Evolutionary conservation across 2,329 filamentous ascomycete genomes (phyloP), one percentile per base, ranked within the genome.

Genomic region (Fusarium goolgardi): DNA sequence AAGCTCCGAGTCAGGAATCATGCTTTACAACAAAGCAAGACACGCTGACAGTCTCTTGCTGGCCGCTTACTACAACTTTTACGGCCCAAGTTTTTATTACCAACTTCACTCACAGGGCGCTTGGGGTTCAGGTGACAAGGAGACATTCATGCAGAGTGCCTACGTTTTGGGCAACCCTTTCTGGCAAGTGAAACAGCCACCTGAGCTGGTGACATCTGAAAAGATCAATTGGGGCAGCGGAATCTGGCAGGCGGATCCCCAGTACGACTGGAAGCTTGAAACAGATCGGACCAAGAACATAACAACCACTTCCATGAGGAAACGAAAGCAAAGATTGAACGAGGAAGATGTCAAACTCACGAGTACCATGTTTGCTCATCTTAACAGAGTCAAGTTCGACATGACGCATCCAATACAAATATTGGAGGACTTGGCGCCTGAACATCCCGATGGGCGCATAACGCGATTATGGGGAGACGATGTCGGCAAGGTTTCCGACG

Each of bases 81-180:
- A 73, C 3, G 69, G 71, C 0, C 63, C 63, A 2, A 57, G 13
- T 6, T 73, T 65, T 20, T 73, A 71, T 16, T 73, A 71, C 7
- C 69, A 71, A 12, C 71, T 73, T n/a, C 71, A 73, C 21, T 73
- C 71, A 0, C 71, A 73, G n/a, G 71, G 71, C 0, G 71, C 71
- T 4, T 73, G 71, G 71, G 71, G 71, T 2, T 73, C 71, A 0
- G 71, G 71, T 0, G 71, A 73, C 21, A 73, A 73, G 43, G 71
- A 73, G 25, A 73, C 71, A 4, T 73, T 73, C 21, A 49, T 67
- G 37, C 71, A 73, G 39, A 63, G 67, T 3, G 71, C 71, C 0
- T 21, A 67, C 1, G 71, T 70, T 0, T 47, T 73, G 1, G 67
- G 67, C 0, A 71, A 72, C 6, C 62, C 71, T 3, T 68, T 50